Percentiles rank a stretch among this genome's conserved stretches.
Evolutionary conservation across 1,284 basidiomycete species (phyloP).

Genomic region (Cryptococcus sp.): DNA sequence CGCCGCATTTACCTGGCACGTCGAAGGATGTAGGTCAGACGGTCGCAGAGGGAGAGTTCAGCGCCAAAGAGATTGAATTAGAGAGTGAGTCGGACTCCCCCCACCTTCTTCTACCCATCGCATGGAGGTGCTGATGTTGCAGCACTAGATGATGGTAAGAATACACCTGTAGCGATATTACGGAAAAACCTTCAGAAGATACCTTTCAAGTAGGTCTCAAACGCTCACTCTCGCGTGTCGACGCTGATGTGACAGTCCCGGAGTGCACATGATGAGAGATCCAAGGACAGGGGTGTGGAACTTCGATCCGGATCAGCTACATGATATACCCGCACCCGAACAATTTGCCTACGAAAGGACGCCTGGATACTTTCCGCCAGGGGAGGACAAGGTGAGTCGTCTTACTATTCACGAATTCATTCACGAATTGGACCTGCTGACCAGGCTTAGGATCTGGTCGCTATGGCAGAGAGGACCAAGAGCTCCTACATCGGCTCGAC

Average conservation of each 20-base stretch:
- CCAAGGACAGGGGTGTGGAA: slow-evolving; percentile 82
- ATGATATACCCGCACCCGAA: slow-evolving; percentile 68
- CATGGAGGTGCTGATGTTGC: neutral
- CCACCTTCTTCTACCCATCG: no score
- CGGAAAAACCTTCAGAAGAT: slow-evolving; percentile 2
- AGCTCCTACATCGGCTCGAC: slow-evolving; percentile 79
- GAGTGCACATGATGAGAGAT: slow-evolving; percentile 87
- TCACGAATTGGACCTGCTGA: no score
- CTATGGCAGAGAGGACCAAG: slow-evolving; percentile 53
- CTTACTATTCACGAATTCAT: no score
- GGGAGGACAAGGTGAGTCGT: slow-evolving; percentile 65
- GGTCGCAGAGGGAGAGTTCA: neutral
- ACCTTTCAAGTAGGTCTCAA: slow-evolving; percentile 6
- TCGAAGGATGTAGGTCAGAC: no score
- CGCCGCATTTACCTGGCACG: no score
- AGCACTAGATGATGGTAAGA: neutral
- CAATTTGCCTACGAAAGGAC: slow-evolving; percentile 86
- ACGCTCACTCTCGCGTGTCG: neutral
- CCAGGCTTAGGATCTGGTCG: slow-evolving; percentile 68
- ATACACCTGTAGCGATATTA: neutral
- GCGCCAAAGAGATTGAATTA: neutral
- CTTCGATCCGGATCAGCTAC: slow-evolving; percentile 61
- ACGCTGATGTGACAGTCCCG: slow-evolving; percentile 55
- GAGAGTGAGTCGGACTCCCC: neutral
- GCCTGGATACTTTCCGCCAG: slow-evolving; percentile 72